Evolutionary conservation across 495 filamentous ascomycete species (phyloP), one percentile per base, ranked within the genome.

Genomic region (Terfezia boudieri): DNA sequence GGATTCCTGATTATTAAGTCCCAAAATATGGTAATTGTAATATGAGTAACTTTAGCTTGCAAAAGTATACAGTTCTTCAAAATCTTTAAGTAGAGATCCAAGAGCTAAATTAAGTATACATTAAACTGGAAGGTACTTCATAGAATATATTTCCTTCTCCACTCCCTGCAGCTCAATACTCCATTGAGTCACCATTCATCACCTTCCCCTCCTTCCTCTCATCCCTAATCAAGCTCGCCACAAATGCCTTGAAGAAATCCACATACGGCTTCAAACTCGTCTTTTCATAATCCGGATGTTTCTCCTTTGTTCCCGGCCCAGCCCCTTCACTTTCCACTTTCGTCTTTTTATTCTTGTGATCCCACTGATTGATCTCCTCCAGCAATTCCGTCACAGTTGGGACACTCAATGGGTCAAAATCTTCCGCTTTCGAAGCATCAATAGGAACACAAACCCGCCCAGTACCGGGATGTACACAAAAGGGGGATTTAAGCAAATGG

Each of bases 401-500:
- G 50, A 95, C 89, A 6, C 69, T 70, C 8, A 90, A 69, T 23
- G 90, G 90, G 61, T 96, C 86, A 59, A 98, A 98, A 2, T 78
- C 72, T 41, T 90, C 84, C 55, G 79, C 67, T 20, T 72, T 64
- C 22, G 70, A 67, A 12, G 75, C 71, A 63, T 94, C 83, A 61
- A 98, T 95, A 10, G 90, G 90, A 50, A 98, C 92, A 69, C 90
- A 98, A 20, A 98, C 81, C 53, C 87, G 71, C 0, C 89, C 92
- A 0, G 92, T 98, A 7, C 84, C 85, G 0, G 90, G 90, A 70
- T 98, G 90, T 36, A 98, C 80, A 55, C 94, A 89, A 60, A 98
- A 98, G 4, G 90, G 90, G 57, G 78, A 84, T 64, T 98, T 98
- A 49, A 98, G 76, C 71, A 98, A 75, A 74, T 98, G 90, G 70